Evolutionary conservation across 129 eudicot species (phyloP).

Genomic region (Silybum marianum): DNA sequence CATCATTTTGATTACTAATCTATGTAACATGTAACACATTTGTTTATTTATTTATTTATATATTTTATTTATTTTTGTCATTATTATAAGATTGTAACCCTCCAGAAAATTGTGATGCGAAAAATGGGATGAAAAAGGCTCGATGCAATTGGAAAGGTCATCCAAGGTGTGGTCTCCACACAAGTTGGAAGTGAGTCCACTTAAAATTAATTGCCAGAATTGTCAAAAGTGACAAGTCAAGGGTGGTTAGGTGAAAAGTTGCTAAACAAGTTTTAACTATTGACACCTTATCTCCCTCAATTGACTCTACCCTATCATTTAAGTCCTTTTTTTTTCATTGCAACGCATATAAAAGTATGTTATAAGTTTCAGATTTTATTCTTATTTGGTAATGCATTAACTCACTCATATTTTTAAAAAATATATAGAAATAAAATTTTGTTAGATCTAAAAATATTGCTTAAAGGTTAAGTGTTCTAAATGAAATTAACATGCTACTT

Average conservation of each 20-base stretch:
- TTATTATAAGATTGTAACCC: background rate
- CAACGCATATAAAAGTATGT: background rate
- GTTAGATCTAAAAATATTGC: background rate
- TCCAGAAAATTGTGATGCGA: constrained; percentile 1
- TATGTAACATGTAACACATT: background rate
- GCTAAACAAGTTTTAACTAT: background rate
- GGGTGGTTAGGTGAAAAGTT: constrained; percentile 22
- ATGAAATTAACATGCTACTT: background rate
- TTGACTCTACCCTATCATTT: background rate
- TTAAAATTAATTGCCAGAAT: background rate
- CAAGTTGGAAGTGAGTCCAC: constrained; percentile 22
- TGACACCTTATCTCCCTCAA: background rate
- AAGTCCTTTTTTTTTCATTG: background rate
- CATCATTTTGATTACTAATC: background rate
- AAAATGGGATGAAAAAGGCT: constrained; percentile 5
- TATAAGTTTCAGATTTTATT: background rate
- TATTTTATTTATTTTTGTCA: background rate
- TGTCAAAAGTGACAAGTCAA: constrained; percentile 14
- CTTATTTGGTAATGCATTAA: background rate
- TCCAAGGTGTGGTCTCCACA: constrained; percentile 17
- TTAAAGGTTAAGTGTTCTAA: background rate
- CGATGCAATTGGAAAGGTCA: constrained; percentile 34
- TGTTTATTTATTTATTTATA: background rate
- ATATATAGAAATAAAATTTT: no score
- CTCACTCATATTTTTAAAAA: no score